Evolutionary conservation across 2,329 filamentous ascomycete species (phyloP), one percentile per base, ranked within the genome.

Genomic region (Penicillium sp.): DNA sequence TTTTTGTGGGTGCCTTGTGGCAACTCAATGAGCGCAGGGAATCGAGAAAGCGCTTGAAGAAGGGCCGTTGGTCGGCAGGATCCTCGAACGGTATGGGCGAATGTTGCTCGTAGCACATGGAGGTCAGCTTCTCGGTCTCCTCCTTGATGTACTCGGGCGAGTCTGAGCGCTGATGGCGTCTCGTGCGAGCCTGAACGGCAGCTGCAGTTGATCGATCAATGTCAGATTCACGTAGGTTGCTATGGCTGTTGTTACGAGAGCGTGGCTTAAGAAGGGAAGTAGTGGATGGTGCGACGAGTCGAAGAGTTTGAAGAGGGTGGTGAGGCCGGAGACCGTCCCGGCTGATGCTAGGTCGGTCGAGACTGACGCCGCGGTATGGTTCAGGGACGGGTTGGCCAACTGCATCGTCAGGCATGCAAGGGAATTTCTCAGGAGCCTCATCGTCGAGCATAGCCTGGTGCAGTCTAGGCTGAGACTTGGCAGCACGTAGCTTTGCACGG

Each of bases 381-480:
- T 67, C 28, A n/a, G 65, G 37, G 6, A 69, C 19, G 22, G 62
- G 46, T 61, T 65, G 51, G 26, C 61, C 25, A 28, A 68, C 1
- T n/a, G 54, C 8, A 38, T 70, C 65, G 1, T 75, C 71, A 0
- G 72, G 68, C 62, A 74, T 68, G 4, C 69, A 68, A 0, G 73
- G 73, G 45, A 74, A 74, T 11, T 69, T 68, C 54, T 76, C 74
- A 4, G 68, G 53, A 0, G 55, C 16, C 45, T 68, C 63, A 6
- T 69, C 65, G 43, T 70, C 63, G 1, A 67, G 48, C 63, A 64
- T 59, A n/a, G 62, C 57, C 14, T 69, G 69, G 40, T 75, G 67
- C 25, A 78, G 70, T 59, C 70, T 72, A 2, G 73, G 73, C 10
- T 73, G 71, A 0, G 76, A 78, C 63, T 76, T 77, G 37, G 75